phyloP scores from a whole-genome alignment of 345 rosid genomes.

The Lumnitzera racemosa region DNA sequence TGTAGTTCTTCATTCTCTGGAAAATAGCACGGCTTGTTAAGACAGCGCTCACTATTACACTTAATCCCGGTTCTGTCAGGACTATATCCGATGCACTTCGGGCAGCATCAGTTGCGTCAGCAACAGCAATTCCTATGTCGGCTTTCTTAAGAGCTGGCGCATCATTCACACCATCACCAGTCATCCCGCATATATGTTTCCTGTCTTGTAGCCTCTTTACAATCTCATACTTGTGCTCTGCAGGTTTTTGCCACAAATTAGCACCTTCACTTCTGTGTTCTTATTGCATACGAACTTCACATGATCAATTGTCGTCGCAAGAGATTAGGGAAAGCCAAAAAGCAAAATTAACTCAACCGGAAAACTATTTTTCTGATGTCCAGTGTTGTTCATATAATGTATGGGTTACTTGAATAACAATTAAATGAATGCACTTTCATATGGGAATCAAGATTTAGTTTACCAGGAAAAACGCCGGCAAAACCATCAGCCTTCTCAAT shows the following conservation, averaged over 20 bases:
- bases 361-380: no score
- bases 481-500: constrained; percentile 96
- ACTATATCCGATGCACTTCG: constrained; percentile 90
- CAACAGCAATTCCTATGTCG: constrained; percentile 96
- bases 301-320: no score
- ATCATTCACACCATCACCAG: constrained; percentile 97
- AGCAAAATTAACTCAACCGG: no score
- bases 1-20: constrained; percentile 97
- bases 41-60: constrained; percentile 93
- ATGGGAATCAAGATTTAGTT: no score
- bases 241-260: constrained; percentile 10
- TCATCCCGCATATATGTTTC: constrained; percentile 97
- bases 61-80: constrained; percentile 87
- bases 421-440: no score
- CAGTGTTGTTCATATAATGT: no score
- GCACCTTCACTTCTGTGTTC: not conserved
- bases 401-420: no score
- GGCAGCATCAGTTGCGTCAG: constrained; percentile 96
- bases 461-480: constrained; percentile 95
- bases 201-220: constrained; percentile 77
- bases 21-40: constrained; percentile 90
- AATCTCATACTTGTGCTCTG: constrained; percentile 93
- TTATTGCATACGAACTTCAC: no score
- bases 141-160: constrained; percentile 95
- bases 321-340: no score